A percentile compares a stretch with the other conserved stretches of the same genome.
These are phyloP conservation scores for Ceratobasidium sp. DNA, from an alignment of 1,284 basidiomycete genomes.

Conservation along the genomic window DNA sequence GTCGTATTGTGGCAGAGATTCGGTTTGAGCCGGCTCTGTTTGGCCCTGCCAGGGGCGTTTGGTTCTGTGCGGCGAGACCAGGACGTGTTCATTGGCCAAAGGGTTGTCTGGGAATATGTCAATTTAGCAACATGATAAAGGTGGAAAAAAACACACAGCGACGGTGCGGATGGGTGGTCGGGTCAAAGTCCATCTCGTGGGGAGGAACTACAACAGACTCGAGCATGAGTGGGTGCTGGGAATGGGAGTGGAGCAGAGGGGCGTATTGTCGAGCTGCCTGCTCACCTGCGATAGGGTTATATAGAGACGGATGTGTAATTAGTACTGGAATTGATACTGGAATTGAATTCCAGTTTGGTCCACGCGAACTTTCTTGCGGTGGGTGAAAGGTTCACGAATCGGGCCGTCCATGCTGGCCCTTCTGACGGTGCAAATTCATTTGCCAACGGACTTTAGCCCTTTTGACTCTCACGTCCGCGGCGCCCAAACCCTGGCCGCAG, in stretches of 20 bases:
- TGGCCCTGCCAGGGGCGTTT: slow-evolving; percentile 90
- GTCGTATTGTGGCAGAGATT: slow-evolving; percentile 76
- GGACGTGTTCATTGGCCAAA: slow-evolving; percentile 80
- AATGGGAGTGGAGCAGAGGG: background rate
- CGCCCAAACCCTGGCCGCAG: background rate
- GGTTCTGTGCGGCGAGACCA: slow-evolving; percentile 86
- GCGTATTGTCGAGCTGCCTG: background rate
- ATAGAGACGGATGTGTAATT: slow-evolving; percentile 26
- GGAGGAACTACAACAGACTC: slow-evolving; percentile 41
- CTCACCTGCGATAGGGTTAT: slow-evolving; percentile 38
- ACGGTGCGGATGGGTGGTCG: slow-evolving; percentile 76
- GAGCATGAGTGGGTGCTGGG: slow-evolving; percentile 27
- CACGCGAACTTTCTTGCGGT: slow-evolving; percentile 27
- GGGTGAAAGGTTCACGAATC: slow-evolving; percentile 22
- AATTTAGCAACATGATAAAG: background rate
- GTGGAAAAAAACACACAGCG: slow-evolving; percentile 65
- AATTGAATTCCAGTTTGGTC: slow-evolving; percentile 40
- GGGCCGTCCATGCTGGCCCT: slow-evolving; percentile 36
- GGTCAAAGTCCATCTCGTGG: slow-evolving; percentile 64
- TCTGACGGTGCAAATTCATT: slow-evolving; percentile 45
- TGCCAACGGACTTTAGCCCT: slow-evolving; percentile 44
- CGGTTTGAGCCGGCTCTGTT: slow-evolving; percentile 72
- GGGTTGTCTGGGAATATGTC: slow-evolving; percentile 72
- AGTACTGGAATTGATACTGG: slow-evolving; percentile 43
- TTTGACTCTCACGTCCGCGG: slow-evolving; percentile 44